A percentile compares a stretch with the other conserved stretches of the same genome.
Conservation (phyloP, 371 early-diverging fungal species). For the Mortierella sp. region DNA sequence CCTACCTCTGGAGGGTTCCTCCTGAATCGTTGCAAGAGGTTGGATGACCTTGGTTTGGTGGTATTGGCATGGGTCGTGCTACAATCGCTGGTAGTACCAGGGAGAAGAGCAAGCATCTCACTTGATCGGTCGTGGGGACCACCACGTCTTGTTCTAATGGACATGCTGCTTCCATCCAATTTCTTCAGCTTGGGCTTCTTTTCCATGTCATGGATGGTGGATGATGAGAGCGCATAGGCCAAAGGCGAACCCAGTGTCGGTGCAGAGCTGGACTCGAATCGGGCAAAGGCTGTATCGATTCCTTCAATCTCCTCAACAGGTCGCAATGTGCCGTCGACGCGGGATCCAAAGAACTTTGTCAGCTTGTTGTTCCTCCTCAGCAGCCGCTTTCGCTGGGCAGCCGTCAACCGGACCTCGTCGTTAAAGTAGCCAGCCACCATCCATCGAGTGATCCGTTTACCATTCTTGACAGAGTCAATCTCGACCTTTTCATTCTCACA, state of each 20-base stretch:
- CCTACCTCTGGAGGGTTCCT: conserved; percentile 14
- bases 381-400: conserved; percentile 40
- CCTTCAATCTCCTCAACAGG: conserved; percentile 35
- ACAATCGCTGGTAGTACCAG: neutral
- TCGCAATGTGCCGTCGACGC: conserved; percentile 44
- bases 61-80: no score
- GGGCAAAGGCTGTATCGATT: neutral
- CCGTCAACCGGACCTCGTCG: conserved; percentile 47
- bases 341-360: conserved; percentile 52
- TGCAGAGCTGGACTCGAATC: conserved; percentile 1
- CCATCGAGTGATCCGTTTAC: conserved; percentile 37
- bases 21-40: conserved; percentile 31
- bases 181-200: conserved; percentile 18
- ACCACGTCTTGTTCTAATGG: neutral
- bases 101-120: conserved; percentile 9
- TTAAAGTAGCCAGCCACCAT: conserved; percentile 54
- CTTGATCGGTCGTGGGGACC: conserved; percentile 2
- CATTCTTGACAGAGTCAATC: conserved; percentile 31
- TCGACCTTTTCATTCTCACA: conserved; percentile 1
- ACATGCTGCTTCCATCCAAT: conserved; percentile 1
- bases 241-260: conserved; percentile 19
- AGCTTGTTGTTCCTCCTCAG: conserved; percentile 49
- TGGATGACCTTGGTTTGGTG: neutral
- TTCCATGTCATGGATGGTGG: conserved; percentile 33
- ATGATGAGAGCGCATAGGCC: conserved; percentile 42